Evolutionary conservation across 257 asterid genomes (phyloP).

Genomic region (Coffea eugenioides): DNA sequence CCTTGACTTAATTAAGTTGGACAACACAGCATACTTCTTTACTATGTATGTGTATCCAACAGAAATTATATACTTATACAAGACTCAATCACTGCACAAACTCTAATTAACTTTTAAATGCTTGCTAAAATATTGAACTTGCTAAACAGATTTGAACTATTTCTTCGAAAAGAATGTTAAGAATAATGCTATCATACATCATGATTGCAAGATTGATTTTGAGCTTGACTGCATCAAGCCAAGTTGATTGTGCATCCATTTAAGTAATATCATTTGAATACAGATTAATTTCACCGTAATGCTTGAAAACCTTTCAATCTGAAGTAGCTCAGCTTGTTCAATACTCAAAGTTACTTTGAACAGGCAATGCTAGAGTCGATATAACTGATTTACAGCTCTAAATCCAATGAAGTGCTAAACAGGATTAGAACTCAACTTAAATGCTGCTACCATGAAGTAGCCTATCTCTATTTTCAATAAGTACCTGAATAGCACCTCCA

Average conservation of each 20-base stretch:
- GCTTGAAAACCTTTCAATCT: background rate
- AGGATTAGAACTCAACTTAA: slow-evolving; percentile 3
- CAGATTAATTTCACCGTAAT: background rate
- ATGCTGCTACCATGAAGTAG: background rate
- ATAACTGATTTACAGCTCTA: background rate
- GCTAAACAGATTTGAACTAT: background rate
- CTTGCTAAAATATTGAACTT: background rate
- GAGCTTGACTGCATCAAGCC: background rate
- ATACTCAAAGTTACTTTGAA: background rate
- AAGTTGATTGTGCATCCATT: background rate
- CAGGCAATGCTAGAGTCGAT: background rate
- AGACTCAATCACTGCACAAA: background rate
- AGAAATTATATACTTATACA: background rate
- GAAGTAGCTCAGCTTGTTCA: background rate
- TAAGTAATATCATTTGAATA: background rate
- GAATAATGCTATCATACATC: background rate
- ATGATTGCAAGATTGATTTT: background rate
- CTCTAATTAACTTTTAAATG: background rate
- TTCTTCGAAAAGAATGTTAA: background rate
- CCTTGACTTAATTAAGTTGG: background rate
- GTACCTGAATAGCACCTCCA: slow-evolving; percentile 40
- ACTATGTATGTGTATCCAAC: background rate
- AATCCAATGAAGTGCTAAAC: background rate
- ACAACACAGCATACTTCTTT: too few relatives aligned
- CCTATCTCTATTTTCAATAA: background rate